Evolutionary conservation across 139 green algal species (phyloP).

Genomic region (Pleodorina starrii): DNA sequence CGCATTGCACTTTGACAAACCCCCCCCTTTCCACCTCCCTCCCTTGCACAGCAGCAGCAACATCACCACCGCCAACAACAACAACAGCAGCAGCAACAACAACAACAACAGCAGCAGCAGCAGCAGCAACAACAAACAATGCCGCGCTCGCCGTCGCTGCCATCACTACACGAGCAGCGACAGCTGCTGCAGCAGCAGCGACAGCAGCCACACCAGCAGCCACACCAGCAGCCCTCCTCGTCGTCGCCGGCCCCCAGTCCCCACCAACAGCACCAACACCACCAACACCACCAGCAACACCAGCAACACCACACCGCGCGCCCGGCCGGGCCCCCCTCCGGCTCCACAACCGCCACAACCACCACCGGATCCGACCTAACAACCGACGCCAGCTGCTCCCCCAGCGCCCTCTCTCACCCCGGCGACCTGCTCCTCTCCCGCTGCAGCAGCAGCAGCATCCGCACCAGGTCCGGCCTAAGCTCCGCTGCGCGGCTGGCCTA

Average conservation of each 20-base stretch:
- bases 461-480: slow-evolving; percentile 8
- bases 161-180: not conserved
- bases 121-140: not conserved
- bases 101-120: not conserved
- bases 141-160: too few species aligned
- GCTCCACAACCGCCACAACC: not conserved
- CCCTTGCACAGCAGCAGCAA: too few species aligned
- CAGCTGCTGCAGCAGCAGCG: not conserved
- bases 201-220: not conserved
- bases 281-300: not conserved
- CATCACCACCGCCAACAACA: too few species aligned
- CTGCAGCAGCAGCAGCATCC: slow-evolving; percentile 11
- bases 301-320: not conserved
- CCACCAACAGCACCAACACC: not conserved
- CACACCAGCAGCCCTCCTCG: not conserved
- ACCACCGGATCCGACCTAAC: not conserved
- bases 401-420: not conserved
- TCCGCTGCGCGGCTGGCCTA: not conserved
- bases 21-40: too few species aligned
- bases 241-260: too few species aligned
- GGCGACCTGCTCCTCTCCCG: not conserved
- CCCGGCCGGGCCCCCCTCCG: not conserved
- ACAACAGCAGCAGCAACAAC: too few species aligned
- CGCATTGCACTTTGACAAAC: too few species aligned
- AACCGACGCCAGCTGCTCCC: not conserved